Percentiles rank a stretch among this genome's conserved stretches.
phyloP scores from a whole-genome alignment of 345 rosid genomes.

The Gossypium arboreum region DNA sequence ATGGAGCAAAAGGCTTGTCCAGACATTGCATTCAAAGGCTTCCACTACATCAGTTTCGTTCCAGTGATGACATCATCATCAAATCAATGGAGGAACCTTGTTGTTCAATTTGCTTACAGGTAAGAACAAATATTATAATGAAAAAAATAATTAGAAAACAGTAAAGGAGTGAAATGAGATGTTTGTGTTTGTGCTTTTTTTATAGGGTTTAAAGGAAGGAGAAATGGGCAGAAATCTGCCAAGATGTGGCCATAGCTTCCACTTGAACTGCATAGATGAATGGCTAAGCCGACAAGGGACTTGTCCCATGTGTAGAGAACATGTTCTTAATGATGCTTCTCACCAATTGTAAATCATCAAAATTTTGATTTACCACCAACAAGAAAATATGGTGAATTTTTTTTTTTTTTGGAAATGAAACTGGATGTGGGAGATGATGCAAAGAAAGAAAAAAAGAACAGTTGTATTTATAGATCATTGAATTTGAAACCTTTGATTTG shows the following conservation, averaged over 20 bases:
- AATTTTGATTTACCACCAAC: neutral
- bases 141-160: neutral
- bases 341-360: neutral
- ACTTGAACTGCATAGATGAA: conserved; percentile 58
- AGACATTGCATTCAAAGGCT: conserved; percentile 35
- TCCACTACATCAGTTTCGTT: conserved; percentile 33
- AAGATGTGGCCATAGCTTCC: conserved; percentile 61
- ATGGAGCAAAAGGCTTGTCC: conserved; percentile 47
- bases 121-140: conserved; percentile 13
- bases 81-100: conserved; percentile 15
- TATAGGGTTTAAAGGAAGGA: conserved; percentile 61
- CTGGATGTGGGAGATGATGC: neutral
- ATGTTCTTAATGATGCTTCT: conserved; percentile 22
- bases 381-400: neutral
- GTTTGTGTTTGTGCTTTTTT: neutral
- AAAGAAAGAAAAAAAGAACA: neutral
- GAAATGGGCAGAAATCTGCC: conserved; percentile 56
- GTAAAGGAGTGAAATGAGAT: neutral
- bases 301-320: conserved; percentile 76
- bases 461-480: neutral
- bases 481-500: neutral
- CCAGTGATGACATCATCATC: conserved; percentile 1
- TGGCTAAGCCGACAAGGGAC: conserved; percentile 59
- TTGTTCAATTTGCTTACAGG: conserved; percentile 82
- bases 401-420: neutral